These are phyloP conservation scores for Morella rubra DNA, from an alignment of 306 rosid species.

Conservation along the genomic window DNA sequence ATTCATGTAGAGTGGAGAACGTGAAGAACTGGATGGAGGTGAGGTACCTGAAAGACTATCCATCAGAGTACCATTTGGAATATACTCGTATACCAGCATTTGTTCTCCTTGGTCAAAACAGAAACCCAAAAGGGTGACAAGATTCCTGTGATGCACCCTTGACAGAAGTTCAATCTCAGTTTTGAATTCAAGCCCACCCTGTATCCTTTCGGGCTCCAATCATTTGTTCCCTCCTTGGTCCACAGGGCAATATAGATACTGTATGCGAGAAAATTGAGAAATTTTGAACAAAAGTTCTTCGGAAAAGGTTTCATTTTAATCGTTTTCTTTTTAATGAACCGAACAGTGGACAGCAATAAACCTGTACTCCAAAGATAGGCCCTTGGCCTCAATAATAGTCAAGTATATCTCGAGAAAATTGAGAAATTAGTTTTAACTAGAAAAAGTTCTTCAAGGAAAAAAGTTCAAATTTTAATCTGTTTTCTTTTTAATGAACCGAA, in stretches of 20 bases:
- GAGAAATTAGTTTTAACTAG: background rate
- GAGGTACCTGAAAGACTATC: slow-evolving; percentile 42
- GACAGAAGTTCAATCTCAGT: slow-evolving; percentile 60
- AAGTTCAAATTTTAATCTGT: background rate
- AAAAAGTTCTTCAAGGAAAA: background rate
- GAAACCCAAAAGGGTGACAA: slow-evolving; percentile 50
- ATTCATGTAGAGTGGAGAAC: background rate
- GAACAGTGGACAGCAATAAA: slow-evolving; percentile 43
- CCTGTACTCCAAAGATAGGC: slow-evolving; percentile 22
- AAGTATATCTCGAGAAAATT: background rate
- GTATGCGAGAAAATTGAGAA: too few relatives aligned
- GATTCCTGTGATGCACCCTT: slow-evolving; percentile 55
- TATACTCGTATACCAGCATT: slow-evolving; percentile 47
- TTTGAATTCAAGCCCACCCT: slow-evolving; percentile 43
- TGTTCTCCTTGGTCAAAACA: slow-evolving; percentile 60
- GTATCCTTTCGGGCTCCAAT: slow-evolving; percentile 44
- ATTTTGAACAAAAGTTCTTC: too few relatives aligned
- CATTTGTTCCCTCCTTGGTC: too few relatives aligned
- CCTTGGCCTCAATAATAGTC: background rate
- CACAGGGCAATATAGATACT: too few relatives aligned
- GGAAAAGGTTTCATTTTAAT: too few relatives aligned
- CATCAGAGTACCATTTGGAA: slow-evolving; percentile 46
- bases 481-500: background rate
- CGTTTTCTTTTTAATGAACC: too few relatives aligned
- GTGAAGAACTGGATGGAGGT: slow-evolving; percentile 1